Conservation (phyloP, 2,329 filamentous ascomycete species). For the Aspergillus fumigatus region DNA sequence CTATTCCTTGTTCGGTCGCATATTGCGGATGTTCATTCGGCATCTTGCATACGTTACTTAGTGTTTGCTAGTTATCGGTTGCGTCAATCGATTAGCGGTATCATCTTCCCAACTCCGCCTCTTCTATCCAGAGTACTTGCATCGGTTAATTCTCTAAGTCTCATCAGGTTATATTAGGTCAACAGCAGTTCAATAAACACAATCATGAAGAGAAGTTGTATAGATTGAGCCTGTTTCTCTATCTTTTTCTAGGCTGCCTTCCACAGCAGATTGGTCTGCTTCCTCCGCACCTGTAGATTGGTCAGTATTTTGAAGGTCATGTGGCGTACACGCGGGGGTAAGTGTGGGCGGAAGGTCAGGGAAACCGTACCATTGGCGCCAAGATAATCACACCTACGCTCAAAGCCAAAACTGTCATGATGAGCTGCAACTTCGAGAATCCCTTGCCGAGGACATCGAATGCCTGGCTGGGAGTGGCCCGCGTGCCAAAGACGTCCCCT, state of each 20-base stretch:
- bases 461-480: conserved; percentile 77
- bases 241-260: conserved; percentile 3
- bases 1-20: background rate
- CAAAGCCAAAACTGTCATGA: conserved; percentile 78
- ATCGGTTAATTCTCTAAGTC: background rate
- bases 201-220: conserved; percentile 1
- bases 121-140: background rate
- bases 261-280: conserved; percentile 45
- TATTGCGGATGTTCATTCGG: background rate
- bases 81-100: background rate
- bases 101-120: background rate
- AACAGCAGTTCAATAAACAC: conserved; percentile 2
- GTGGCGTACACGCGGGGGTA: background rate
- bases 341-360: background rate
- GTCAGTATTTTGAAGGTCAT: background rate
- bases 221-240: background rate
- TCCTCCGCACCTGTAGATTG: conserved; percentile 42
- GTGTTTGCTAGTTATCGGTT: too few species aligned
- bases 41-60: background rate
- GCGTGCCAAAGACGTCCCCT: conserved; percentile 76
- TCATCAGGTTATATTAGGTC: background rate
- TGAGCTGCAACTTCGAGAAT: conserved; percentile 84
- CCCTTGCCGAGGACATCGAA: conserved; percentile 93
- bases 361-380: conserved; percentile 75
- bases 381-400: conserved; percentile 70